Evolutionary conservation across 768 basidiomycete genomes (phyloP), one percentile per base, ranked within the genome.

Genomic region (Exsudoporus frostii): DNA sequence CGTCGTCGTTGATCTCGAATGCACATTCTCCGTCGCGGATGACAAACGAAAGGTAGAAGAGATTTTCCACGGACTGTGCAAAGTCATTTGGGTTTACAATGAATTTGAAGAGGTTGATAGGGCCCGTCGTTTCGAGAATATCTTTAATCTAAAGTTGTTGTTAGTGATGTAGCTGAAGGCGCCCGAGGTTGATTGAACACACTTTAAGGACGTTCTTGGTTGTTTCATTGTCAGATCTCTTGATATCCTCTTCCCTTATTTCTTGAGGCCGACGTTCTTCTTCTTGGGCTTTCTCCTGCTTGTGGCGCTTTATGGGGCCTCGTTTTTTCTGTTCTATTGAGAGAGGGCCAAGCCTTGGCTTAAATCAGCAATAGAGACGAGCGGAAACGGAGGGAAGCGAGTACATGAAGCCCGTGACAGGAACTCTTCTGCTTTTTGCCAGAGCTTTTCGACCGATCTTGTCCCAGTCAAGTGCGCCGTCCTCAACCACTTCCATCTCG

Each of bases 41-140:
- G 56, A 97, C 78, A 73, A 99, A 98, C 0, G 92, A 92, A 2
- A 96, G 78, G 64, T 97, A 94, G 68, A 99, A 98, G 22, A 96
- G 76, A 67, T 99, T 99, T 72, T 99, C 97, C 14, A 98, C 92
- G 0, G 90, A 92, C 66, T 99, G 96, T 0, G 86, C 88, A 65
- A 92, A 99, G 62, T 89, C 85, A 27, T 86, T 71, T 13, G 97
- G 97, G 65, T 99, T 96, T 57, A 97, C 76, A 48, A 98, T 78
- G 64, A 98, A 89, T 55, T 78, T 72, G 74, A 98, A 98, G 27
- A 97, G 70, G 61, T 97, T 97, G 47, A 90, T 77, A 7, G 67
- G 61, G 29, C 70, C 72, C n/a, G 73, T 70, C 0, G 78, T 67
- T 19, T 71, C 66, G 24, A 97, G 76, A 8, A 90, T 72, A 4